Evolutionary conservation across 768 basidiomycete species (phyloP).

Genomic region (Tremella yokohamensis): DNA sequence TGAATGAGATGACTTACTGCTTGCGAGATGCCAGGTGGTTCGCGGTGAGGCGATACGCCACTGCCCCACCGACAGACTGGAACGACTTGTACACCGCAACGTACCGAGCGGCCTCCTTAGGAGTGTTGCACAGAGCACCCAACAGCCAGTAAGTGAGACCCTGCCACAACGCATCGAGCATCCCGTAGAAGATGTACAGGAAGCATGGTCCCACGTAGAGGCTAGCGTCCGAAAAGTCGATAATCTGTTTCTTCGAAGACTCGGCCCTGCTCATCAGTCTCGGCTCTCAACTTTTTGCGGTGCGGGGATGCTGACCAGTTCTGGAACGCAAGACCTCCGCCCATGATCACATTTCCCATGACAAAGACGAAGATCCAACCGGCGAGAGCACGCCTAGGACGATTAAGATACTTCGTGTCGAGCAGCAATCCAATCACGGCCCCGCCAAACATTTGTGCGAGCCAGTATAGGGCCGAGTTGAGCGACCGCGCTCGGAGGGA

Average conservation of each 20-base stretch:
- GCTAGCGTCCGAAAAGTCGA: slow-evolving; percentile 7
- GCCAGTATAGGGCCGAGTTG: slow-evolving; percentile 13
- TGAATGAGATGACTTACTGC: slow-evolving; percentile 2
- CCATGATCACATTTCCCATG: slow-evolving; percentile 12
- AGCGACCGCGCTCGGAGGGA: slow-evolving; percentile 5
- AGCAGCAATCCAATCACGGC: slow-evolving; percentile 9
- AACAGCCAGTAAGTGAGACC: slow-evolving; percentile 14
- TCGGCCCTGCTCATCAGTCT: not conserved
- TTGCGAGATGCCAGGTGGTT: slow-evolving; percentile 4
- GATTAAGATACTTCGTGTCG: slow-evolving; percentile 4
- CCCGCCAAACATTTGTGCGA: slow-evolving; percentile 16
- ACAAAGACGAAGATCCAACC: slow-evolving; percentile 15
- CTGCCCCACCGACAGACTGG: slow-evolving; percentile 13
- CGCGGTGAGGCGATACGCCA: slow-evolving; percentile 8
- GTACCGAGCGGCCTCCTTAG: slow-evolving; percentile 5
- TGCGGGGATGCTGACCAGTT: not conserved
- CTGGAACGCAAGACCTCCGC: slow-evolving; percentile 12
- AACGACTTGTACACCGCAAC: slow-evolving; percentile 14
- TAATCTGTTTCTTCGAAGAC: not conserved
- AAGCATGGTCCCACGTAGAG: slow-evolving; percentile 6
- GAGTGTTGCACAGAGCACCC: slow-evolving; percentile 12
- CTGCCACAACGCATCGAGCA: slow-evolving; percentile 17
- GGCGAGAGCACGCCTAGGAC: not conserved
- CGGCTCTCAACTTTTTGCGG: too few relatives aligned
- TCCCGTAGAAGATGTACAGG: slow-evolving; percentile 19